Percentiles rank a stretch among this genome's conserved stretches.
Conservation (phyloP, 202 grass and related monocot genomes). For the Tripidium arundinaceum region DNA sequence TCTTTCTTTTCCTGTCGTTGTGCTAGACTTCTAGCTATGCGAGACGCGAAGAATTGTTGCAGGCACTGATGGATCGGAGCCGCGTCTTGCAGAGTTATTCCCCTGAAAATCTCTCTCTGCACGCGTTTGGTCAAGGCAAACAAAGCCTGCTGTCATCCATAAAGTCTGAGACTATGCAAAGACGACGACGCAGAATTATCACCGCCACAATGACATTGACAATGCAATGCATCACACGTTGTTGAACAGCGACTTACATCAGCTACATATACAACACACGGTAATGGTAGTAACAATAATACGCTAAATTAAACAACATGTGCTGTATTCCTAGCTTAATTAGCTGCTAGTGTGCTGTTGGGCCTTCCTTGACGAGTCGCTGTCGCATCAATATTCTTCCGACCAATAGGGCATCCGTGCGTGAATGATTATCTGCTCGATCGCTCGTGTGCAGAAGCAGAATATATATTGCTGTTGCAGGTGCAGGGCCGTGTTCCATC, state of each 20-base stretch:
- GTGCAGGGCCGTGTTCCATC: not conserved
- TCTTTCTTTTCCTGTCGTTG: constrained; percentile 1
- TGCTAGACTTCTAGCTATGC: no score
- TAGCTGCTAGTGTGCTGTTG: not conserved
- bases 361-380: not conserved
- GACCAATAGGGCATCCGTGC: constrained; percentile 13
- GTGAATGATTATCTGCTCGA: not conserved
- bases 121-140: constrained; percentile 6
- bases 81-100: not conserved
- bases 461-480: constrained; percentile 4
- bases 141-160: not conserved
- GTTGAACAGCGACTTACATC: constrained; percentile 27
- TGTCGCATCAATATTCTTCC: not conserved
- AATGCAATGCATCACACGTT: constrained; percentile 19
- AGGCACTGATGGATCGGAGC: not conserved
- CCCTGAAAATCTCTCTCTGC: not conserved
- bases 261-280: constrained; percentile 9
- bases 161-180: not conserved
- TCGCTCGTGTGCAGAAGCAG: constrained; percentile 17
- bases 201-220: constrained; percentile 15
- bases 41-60: no score
- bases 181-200: constrained; percentile 29
- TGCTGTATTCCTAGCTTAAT: not conserved
- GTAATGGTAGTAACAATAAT: not conserved
- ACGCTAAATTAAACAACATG: not conserved